A percentile compares a stretch with the other conserved stretches of the same genome.
Evolutionary conservation across 2,329 filamentous ascomycete species (phyloP).

Genomic region (Xylaria sp.): DNA sequence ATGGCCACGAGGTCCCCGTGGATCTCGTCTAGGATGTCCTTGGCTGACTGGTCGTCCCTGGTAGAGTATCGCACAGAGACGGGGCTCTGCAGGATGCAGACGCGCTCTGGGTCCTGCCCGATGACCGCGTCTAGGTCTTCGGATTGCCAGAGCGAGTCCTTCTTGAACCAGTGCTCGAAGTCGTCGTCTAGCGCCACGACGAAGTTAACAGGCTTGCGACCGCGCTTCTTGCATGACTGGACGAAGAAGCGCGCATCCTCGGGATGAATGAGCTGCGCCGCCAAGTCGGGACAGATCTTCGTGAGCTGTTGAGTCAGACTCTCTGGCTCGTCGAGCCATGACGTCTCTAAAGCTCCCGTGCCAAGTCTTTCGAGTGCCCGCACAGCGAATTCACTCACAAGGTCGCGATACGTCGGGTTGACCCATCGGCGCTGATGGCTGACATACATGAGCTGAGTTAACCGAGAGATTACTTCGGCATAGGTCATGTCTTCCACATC

Average conservation of each 20-base stretch:
- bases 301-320: constrained; percentile 78
- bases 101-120: constrained; percentile 91
- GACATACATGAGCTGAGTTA: constrained; percentile 90
- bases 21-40: constrained; percentile 91
- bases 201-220: constrained; percentile 96
- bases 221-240: constrained; percentile 84
- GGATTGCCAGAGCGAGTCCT: constrained; percentile 98
- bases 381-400: constrained; percentile 94
- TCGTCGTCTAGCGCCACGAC: constrained; percentile 92
- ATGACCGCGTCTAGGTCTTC: constrained; percentile 96
- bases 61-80: constrained; percentile 90
- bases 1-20: constrained; percentile 84
- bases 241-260: constrained; percentile 98
- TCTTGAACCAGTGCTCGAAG: constrained; percentile 99
- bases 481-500: constrained; percentile 98
- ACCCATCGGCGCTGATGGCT: constrained; percentile 92
- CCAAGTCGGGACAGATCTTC: constrained; percentile 81
- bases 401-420: constrained; percentile 77
- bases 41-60: constrained; percentile 88
- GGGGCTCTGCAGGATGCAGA: constrained; percentile 94
- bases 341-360: constrained; percentile 75
- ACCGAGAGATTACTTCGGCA: constrained; percentile 79
- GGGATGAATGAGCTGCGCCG: constrained; percentile 91
- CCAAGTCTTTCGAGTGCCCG: constrained; percentile 97
- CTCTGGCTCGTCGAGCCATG: constrained; percentile 84